A percentile compares a stretch with the other conserved stretches of the same genome.
phyloP scores from a whole-genome alignment of 306 rosid species.

The Carpinus fangiana region DNA sequence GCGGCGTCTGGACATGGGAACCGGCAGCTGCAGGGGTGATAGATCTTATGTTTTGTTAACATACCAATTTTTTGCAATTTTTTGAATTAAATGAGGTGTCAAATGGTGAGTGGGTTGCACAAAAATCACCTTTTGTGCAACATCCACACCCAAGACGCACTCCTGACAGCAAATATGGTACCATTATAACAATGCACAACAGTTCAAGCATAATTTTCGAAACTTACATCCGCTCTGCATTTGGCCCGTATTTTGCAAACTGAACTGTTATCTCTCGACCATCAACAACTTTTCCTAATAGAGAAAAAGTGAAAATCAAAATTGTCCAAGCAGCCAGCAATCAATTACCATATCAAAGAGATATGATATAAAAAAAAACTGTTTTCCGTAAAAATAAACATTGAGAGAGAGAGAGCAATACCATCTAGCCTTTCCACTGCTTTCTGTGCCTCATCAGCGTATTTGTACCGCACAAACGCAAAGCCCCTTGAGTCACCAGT shows the following conservation, averaged over 20 bases:
- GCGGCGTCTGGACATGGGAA: no score
- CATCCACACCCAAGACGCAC: no score
- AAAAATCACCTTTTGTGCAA: no score
- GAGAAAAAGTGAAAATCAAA: not conserved
- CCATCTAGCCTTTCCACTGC: constrained; percentile 94
- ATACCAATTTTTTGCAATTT: no score
- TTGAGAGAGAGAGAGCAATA: not conserved
- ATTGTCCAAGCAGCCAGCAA: not conserved
- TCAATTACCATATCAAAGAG: not conserved
- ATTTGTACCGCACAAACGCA: constrained; percentile 90
- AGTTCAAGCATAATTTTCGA: not conserved
- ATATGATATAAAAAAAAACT: not conserved
- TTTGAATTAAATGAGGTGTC: no score
- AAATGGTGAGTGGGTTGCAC: no score
- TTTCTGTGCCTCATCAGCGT: constrained; percentile 87
- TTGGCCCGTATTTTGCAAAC: constrained; percentile 92
- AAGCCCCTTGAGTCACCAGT: constrained; percentile 93
- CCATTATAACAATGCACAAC: not conserved
- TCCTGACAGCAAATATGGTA: not conserved
- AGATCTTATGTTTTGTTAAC: no score
- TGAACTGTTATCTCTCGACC: constrained; percentile 95
- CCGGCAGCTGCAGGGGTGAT: no score
- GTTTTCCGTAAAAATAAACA: not conserved
- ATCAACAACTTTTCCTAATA: constrained; percentile 78
- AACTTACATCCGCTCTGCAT: constrained; percentile 91